A percentile compares a stretch with the other conserved stretches of the same genome.
Conservation (phyloP, 768 basidiomycete genomes). For the Lanmaoa rubissima region DNA sequence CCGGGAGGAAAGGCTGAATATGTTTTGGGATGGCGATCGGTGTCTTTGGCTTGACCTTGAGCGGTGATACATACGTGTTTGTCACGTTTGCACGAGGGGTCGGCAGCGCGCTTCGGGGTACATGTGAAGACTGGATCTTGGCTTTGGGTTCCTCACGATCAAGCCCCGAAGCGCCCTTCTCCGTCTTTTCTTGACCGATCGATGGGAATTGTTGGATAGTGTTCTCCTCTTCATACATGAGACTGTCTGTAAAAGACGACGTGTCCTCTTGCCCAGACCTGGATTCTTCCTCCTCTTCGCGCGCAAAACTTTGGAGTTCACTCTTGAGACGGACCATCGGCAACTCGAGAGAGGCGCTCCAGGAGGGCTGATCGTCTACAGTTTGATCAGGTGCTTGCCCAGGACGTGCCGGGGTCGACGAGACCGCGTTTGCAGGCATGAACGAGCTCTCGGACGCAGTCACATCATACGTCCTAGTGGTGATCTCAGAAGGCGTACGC, state of each 20-base stretch:
- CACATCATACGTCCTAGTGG: constrained; percentile 31
- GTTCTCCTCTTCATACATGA: constrained; percentile 31
- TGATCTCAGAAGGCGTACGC: constrained; percentile 5
- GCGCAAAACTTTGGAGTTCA: constrained; percentile 55
- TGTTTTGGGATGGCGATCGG: constrained; percentile 49
- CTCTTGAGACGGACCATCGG: constrained; percentile 67
- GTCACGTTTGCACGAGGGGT: constrained; percentile 39
- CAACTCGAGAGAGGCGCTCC: constrained; percentile 72
- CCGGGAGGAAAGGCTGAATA: constrained; percentile 61
- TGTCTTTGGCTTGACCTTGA: constrained; percentile 58
- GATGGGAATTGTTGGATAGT: constrained; percentile 24
- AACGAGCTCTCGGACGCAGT: constrained; percentile 70
- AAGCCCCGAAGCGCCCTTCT: constrained; percentile 40
- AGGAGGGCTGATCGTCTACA: constrained; percentile 54
- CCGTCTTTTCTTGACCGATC: constrained; percentile 47
- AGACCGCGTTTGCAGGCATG: constrained; percentile 66
- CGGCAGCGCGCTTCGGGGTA: constrained; percentile 21
- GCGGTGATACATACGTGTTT: constrained; percentile 41
- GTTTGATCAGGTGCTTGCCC: constrained; percentile 36
- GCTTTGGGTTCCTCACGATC: constrained; percentile 52
- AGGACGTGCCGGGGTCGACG: constrained; percentile 70
- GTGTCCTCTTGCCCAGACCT: constrained; percentile 16
- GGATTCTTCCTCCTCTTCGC: constrained; percentile 37
- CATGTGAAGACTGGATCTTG: constrained; percentile 42
- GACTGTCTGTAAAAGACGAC: constrained; percentile 25